These are phyloP conservation scores for Carallia pectinifolia DNA, from an alignment of 345 rosid genomes.

Conservation along the genomic window DNA sequence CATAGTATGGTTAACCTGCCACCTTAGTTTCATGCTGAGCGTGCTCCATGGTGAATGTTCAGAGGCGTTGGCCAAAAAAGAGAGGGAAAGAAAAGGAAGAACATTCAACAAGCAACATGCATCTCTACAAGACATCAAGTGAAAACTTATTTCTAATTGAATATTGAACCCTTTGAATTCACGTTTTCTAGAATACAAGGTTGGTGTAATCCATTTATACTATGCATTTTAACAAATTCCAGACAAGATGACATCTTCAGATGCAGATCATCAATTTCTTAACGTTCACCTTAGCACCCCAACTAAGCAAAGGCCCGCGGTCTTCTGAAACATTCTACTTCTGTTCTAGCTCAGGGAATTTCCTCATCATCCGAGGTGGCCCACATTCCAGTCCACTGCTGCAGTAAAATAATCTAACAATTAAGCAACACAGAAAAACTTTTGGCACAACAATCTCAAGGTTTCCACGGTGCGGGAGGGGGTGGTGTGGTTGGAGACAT, in stretches of 20 bases:
- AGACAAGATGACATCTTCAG: slow-evolving; percentile 25
- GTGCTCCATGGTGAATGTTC: too few relatives aligned
- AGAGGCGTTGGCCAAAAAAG: neutral
- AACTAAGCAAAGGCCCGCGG: neutral
- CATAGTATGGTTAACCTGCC: too few relatives aligned
- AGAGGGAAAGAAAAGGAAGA: neutral
- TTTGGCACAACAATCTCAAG: slow-evolving; percentile 36
- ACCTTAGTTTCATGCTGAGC: too few relatives aligned
- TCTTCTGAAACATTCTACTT: slow-evolving; percentile 5
- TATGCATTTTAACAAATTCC: slow-evolving; percentile 19
- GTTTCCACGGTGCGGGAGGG: slow-evolving; percentile 98
- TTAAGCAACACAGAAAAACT: slow-evolving; percentile 18
- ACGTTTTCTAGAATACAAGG: slow-evolving; percentile 21
- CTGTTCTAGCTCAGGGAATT: neutral
- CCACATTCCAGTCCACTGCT: slow-evolving; percentile 14
- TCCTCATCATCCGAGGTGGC: slow-evolving; percentile 20
- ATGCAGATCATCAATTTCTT: slow-evolving; percentile 18
- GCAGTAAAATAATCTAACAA: slow-evolving; percentile 34
- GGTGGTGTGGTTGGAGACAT: slow-evolving; percentile 97
- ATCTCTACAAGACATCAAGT: neutral
- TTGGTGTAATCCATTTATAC: slow-evolving; percentile 36
- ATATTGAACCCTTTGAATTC: slow-evolving; percentile 12
- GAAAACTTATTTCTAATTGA: slow-evolving; percentile 24
- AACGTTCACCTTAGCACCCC: slow-evolving; percentile 11
- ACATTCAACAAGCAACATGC: neutral